Evolutionary conservation across 371 early-diverging fungal species (phyloP), one percentile per base, ranked within the genome.

Genomic region (Syncephalis plumigaleata): DNA sequence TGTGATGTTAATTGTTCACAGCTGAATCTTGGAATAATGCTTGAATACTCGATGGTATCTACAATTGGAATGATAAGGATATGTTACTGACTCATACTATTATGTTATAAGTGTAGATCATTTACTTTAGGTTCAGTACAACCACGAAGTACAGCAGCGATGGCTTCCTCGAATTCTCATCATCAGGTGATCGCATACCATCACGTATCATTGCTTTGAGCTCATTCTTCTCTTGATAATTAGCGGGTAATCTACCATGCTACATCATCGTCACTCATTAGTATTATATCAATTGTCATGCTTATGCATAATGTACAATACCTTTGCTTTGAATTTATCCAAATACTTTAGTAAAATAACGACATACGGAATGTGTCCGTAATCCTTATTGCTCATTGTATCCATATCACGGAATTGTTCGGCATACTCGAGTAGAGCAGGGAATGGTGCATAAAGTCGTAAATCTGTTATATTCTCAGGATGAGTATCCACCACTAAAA

Each of bases 131-230:
- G 50, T 11, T 52, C n/a, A 8, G 66, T 47, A 31, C 69, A 63
- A 9, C 71, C 51, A 40, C 73, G 60, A 64, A 71, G 61, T 5
- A 73, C 77, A 25, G 70, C 63, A 8, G 68, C 59, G 17, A 75
- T 54, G 0, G 94, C 94, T 59, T 93, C 89, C 11, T 77, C 79
- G 58, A 87, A 88, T 93, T 93, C 51, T 91, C 92, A 50, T 78
- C 71, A 36, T 87, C 88, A 1, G 61, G 49, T 4, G 64, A 63
- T 16, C 74, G 65, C 64, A 72, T 75, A 42, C 66, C 68, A 1
- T 56, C 44, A 5, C 56, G 55, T 4, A 92, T 65, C 26, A 70
- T 49, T 16, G 71, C 63, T 38, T 80, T 77, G 52, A 90, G 66
- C 50, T 73, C 67, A 20, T 73, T 72, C 46, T 75, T 69, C 46